Evolutionary conservation across 306 rosid species (phyloP).

Genomic region (Quercus cerris): DNA sequence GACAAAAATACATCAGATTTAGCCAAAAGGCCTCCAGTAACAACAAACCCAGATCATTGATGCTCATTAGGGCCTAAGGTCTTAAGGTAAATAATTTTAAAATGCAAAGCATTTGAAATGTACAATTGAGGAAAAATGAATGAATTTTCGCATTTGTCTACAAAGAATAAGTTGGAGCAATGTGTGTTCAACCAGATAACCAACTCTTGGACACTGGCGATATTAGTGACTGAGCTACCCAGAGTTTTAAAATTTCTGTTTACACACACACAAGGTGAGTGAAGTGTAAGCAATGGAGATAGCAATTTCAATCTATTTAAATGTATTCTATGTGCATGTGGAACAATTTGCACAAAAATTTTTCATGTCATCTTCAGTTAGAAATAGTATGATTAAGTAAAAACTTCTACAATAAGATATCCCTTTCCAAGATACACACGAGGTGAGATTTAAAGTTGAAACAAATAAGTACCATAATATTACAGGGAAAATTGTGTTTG

Average conservation of each 20-base stretch:
- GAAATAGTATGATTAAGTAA: neutral
- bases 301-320: too few species aligned
- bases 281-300: too few species aligned
- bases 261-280: too few species aligned
- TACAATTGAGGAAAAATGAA: too few species aligned
- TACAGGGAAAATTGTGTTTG: neutral
- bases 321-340: too few species aligned
- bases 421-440: conserved; percentile 6
- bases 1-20: conserved; percentile 13
- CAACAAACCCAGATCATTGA: neutral
- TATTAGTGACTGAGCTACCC: too few species aligned
- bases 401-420: neutral
- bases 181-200: neutral
- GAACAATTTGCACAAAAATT: too few species aligned
- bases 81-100: neutral
- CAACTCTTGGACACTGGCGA: neutral
- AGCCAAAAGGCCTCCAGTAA: neutral
- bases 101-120: too few species aligned
- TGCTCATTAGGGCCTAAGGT: neutral
- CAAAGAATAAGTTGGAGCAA: neutral
- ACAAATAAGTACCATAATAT: conserved; percentile 1
- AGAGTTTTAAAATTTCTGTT: too few species aligned
- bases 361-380: conserved; percentile 1
- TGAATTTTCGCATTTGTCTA: neutral
- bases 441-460: neutral